phyloP scores from a whole-genome alignment of 495 filamentous ascomycete genomes.

The Xylaria curta region DNA sequence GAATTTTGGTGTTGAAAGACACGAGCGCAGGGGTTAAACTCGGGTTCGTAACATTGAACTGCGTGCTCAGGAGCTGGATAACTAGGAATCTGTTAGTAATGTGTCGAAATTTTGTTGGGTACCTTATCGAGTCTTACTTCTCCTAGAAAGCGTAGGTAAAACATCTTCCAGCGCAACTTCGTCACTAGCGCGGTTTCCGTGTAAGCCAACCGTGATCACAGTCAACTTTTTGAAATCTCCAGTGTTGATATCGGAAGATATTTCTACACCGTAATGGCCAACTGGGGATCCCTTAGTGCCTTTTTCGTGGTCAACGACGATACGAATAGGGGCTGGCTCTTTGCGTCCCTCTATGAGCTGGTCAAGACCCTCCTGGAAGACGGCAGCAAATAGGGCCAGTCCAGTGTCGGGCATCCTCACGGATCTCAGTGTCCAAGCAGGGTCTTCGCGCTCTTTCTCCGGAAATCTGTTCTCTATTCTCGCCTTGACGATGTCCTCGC shows the following conservation, averaged over 20 bases:
- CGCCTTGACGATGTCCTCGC: slow-evolving; percentile 87
- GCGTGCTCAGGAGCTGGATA: slow-evolving; percentile 68
- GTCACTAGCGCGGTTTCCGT: slow-evolving; percentile 70
- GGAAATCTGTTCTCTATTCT: slow-evolving; percentile 83
- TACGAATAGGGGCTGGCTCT: slow-evolving; percentile 63
- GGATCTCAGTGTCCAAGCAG: slow-evolving; percentile 78
- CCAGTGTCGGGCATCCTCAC: slow-evolving; percentile 64
- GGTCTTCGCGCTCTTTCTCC: slow-evolving; percentile 77
- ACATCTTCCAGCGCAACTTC: slow-evolving; percentile 71
- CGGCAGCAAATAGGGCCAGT: slow-evolving; percentile 72
- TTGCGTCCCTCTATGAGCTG: slow-evolving; percentile 61
- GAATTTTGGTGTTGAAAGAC: slow-evolving; percentile 72
- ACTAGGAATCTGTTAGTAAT: slow-evolving; percentile 50
- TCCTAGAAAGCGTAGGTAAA: slow-evolving; percentile 69
- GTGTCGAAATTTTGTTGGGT: neutral
- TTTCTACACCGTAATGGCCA: slow-evolving; percentile 73
- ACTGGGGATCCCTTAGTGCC: slow-evolving; percentile 63
- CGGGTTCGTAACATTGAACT: slow-evolving; percentile 72
- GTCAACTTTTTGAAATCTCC: slow-evolving; percentile 48
- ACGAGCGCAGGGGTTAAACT: slow-evolving; percentile 68
- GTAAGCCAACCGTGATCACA: slow-evolving; percentile 66
- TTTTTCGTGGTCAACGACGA: slow-evolving; percentile 66
- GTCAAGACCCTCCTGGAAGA: slow-evolving; percentile 72
- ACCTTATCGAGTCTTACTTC: slow-evolving; percentile 55
- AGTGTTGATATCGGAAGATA: slow-evolving; percentile 61